Evolutionary conservation across 2,329 filamentous ascomycete species (phyloP).

Genomic region (Akanthomyces dipterigenus): DNA sequence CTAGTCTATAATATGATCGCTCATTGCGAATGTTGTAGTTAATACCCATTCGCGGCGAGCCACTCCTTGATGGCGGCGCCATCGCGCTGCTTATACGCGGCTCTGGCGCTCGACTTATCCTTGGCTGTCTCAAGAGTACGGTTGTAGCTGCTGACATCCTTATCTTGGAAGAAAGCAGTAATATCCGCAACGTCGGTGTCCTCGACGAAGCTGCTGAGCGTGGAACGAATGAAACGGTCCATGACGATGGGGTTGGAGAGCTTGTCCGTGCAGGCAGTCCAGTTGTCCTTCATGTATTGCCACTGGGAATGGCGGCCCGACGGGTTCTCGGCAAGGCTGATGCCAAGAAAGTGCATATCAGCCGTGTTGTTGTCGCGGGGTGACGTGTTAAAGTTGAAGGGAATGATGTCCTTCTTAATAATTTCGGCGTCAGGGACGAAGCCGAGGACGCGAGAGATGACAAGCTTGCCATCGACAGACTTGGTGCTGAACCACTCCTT

Average conservation of each 20-base stretch:
- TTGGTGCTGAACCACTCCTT: slow-evolving; percentile 77
- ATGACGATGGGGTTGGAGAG: slow-evolving; percentile 80
- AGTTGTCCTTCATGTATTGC: slow-evolving; percentile 80
- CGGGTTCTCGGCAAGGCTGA: slow-evolving; percentile 65
- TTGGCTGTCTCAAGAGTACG: slow-evolving; percentile 77
- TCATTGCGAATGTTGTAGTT: slow-evolving; percentile 12
- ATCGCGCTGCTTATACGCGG: slow-evolving; percentile 76
- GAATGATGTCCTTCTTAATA: slow-evolving; percentile 58
- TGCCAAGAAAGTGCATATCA: slow-evolving; percentile 80
- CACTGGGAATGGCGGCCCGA: slow-evolving; percentile 70
- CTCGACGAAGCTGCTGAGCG: slow-evolving; percentile 72
- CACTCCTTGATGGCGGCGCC: slow-evolving; percentile 68
- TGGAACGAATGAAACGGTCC: slow-evolving; percentile 78
- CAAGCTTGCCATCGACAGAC: slow-evolving; percentile 86
- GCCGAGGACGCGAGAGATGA: slow-evolving; percentile 70
- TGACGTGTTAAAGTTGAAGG: slow-evolving; percentile 69
- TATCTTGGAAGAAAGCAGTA: slow-evolving; percentile 73
- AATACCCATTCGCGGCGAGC: slow-evolving; percentile 52
- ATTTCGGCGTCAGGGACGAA: slow-evolving; percentile 62
- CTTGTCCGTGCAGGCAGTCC: slow-evolving; percentile 64
- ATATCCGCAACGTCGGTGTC: slow-evolving; percentile 67
- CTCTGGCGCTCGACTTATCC: slow-evolving; percentile 79
- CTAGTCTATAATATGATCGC: background rate
- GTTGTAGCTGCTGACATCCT: slow-evolving; percentile 81
- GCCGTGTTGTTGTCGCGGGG: slow-evolving; percentile 66